These are phyloP conservation scores for Zalaria obscura DNA, from an alignment of 2,329 filamentous ascomycete species.

Conservation along the genomic window DNA sequence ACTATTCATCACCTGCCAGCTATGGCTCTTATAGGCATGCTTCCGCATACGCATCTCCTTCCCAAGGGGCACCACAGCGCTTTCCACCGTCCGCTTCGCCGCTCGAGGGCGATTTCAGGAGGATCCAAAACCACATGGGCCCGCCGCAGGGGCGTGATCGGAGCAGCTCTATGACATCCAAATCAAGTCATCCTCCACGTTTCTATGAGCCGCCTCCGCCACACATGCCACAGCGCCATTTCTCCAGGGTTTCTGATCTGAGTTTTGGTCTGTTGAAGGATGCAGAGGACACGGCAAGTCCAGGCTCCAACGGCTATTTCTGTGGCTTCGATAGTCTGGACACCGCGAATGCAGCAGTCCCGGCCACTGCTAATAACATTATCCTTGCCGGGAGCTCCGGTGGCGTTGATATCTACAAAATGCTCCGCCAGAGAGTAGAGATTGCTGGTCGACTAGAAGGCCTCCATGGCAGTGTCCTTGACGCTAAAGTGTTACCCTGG, in stretches of 20 bases:
- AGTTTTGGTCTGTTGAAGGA: conserved; percentile 12
- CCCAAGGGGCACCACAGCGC: not conserved
- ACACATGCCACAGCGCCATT: conserved; percentile 20
- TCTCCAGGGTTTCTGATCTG: conserved; percentile 15
- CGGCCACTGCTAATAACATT: conserved; percentile 40
- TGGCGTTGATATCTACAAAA: conserved; percentile 58
- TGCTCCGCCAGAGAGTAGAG: conserved; percentile 59
- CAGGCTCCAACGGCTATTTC: conserved; percentile 48
- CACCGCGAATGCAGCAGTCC: conserved; percentile 29
- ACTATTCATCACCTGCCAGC: not conserved
- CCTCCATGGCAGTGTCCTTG: conserved; percentile 62
- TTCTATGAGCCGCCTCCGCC: conserved; percentile 17
- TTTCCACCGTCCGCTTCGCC: conserved; percentile 1
- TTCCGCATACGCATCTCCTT: not conserved
- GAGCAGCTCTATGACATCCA: conserved; percentile 3
- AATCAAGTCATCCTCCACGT: conserved; percentile 7
- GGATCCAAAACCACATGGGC: not conserved
- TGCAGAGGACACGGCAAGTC: conserved; percentile 18
- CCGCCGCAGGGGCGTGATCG: not conserved
- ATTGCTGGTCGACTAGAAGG: conserved; percentile 58
- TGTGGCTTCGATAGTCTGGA: conserved; percentile 66
- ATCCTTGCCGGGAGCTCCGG: conserved; percentile 69
- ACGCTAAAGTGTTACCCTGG: conserved; percentile 73
- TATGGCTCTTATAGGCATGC: not conserved
- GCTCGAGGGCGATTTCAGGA: not conserved